Base-by-base conservation (phyloP, 164 flowering plant genomes). In the Macadamia integrifolia region DNA sequence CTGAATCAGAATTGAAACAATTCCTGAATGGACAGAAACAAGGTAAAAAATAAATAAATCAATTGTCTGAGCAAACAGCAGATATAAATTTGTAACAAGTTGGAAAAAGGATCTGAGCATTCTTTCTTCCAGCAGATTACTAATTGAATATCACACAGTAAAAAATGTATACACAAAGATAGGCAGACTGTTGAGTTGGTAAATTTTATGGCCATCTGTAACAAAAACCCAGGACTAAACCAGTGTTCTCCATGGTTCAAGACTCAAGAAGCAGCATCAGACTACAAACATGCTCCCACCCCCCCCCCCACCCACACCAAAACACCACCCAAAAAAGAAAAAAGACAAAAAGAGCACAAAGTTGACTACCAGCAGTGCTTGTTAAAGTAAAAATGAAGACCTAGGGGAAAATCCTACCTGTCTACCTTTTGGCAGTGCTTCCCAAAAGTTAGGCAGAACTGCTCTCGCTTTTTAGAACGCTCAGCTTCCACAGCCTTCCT, bases 1-100 rank as follows among this genome's bases (percentile, higher is more conserved):
- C 86, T 31, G 99, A 92, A 61, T 87, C 82, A 64, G 88, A 83
- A 65, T 83, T 79, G 75, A 92, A 92, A 77, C 90, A 88, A 72
- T 73, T 61, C 86, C 99, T 92, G 85, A 65, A 75, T n/a, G 60
- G 52, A 69, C 13, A 75, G 29, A 71, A 61, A 62, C 42, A 62
- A 9, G 40, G 11, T 49, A 18, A 60, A 28, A 46, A 58, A 8
- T 46, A 11, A 46, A 46, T 8, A 49, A 35, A 71, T 18, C 28
- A 71, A 60, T 11, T 23, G 11, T 7, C 3, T 23, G 23, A 23
- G 23, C 15, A 57, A n/a, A 1, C 15, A 6, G 28, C 6, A 32
- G 61, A 69, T 5, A 35, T 35, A 35, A 35, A 35, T 35, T 35
- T 2, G 40, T 2, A 2, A 48, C 15, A 68, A 30, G 58, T 66